A percentile compares a stretch with the other conserved stretches of the same genome.
Evolutionary conservation across 805 yeast genomes (phyloP).

Genomic region (Spathaspora passalidarum): DNA sequence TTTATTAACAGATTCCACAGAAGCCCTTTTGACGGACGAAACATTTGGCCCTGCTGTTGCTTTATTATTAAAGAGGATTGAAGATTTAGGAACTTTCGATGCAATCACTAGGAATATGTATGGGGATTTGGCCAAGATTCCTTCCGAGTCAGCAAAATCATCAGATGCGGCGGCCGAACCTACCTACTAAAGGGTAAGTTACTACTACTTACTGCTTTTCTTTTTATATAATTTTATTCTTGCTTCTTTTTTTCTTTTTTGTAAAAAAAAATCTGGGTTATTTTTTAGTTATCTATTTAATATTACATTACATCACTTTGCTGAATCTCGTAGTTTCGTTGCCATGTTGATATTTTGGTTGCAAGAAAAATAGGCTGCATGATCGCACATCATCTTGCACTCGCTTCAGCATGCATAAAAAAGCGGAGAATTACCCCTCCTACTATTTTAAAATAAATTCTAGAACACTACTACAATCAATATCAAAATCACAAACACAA

Average conservation of each 20-base stretch:
- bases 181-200: no score
- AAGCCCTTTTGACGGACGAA: conserved; percentile 26
- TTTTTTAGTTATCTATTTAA: background rate
- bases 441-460: no score
- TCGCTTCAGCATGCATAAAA: no score
- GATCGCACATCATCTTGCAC: no score
- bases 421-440: no score
- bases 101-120: conserved; percentile 28
- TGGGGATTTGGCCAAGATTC: conserved; percentile 16
- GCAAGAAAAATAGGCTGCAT: no score
- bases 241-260: background rate
- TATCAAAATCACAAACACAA: background rate
- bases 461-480: background rate
- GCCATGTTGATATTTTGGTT: no score
- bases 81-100: conserved; percentile 27
- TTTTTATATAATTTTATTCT: background rate
- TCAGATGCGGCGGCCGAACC: no score
- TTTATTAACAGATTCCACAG: conserved; percentile 19
- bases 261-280: background rate
- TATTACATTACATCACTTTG: background rate
- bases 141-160: no score
- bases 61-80: conserved; percentile 25
- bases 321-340: no score
- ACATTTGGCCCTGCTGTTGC: conserved; percentile 31
- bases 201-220: background rate